Conservation (phyloP, 2,329 filamentous ascomycete genomes). For the Ophiostoma pallidulum region DNA sequence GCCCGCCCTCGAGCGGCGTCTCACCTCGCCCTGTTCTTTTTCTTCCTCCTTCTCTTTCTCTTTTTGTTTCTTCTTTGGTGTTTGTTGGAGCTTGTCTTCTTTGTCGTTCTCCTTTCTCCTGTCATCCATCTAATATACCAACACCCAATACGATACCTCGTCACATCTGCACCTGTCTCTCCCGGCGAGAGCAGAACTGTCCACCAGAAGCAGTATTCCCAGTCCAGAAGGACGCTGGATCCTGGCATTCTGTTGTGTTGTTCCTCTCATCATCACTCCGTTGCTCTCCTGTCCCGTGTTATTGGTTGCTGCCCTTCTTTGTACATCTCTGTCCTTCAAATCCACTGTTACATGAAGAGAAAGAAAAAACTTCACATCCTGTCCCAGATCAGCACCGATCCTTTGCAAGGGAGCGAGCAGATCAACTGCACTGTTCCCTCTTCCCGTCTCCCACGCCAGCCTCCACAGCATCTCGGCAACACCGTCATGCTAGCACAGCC, state of each 20-base stretch:
- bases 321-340: background rate
- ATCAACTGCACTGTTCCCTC: background rate
- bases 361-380: background rate
- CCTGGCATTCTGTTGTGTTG: background rate
- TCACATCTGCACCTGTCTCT: constrained; percentile 7
- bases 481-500: constrained; percentile 36
- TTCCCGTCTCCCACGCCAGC: background rate
- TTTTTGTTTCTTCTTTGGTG: background rate
- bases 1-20: constrained; percentile 4
- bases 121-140: background rate
- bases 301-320: background rate
- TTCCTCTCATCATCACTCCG: background rate
- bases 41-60: background rate
- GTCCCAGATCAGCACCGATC: background rate
- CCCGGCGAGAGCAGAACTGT: constrained; percentile 11
- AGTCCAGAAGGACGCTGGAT: background rate
- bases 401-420: background rate
- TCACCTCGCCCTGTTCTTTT: background rate
- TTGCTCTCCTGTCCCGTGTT: background rate
- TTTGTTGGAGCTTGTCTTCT: background rate
- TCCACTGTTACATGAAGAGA: background rate
- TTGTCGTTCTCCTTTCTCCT: background rate
- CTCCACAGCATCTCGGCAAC: background rate
- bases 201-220: constrained; percentile 4
- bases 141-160: background rate